A percentile compares a stretch with the other conserved stretches of the same genome.
Evolutionary conservation across 768 basidiomycete genomes (phyloP).

Genomic region (Russula sp.): DNA sequence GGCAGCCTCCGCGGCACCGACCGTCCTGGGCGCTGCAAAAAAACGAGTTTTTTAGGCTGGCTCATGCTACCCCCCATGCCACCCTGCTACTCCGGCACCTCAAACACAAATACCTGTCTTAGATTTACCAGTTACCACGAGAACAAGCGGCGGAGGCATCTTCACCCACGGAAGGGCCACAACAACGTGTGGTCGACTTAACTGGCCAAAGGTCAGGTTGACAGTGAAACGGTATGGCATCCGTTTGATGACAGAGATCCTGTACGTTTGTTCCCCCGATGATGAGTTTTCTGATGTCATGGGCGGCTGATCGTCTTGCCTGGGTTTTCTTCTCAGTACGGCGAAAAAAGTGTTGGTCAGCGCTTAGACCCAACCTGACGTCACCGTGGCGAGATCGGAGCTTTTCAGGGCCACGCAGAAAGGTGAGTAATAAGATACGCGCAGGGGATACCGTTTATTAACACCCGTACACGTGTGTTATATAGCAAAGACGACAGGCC

Average conservation of each 20-base stretch:
- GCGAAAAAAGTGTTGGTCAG: background rate
- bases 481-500: constrained; percentile 28
- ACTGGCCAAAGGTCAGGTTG: background rate
- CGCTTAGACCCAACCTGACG: constrained; percentile 19
- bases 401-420: background rate
- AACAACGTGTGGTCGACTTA: no score
- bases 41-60: background rate
- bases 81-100: background rate
- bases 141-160: background rate
- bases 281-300: background rate
- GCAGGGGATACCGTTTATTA: background rate
- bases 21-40: background rate
- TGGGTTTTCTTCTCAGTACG: background rate
- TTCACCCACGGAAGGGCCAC: no score
- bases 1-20: background rate
- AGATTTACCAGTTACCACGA: background rate
- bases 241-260: background rate
- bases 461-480: background rate
- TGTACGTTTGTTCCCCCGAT: constrained; percentile 1
- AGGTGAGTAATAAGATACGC: constrained; percentile 11
- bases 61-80: background rate
- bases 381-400: background rate
- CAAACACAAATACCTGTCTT: background rate
- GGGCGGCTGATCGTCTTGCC: background rate
- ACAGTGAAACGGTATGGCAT: constrained; percentile 1